A percentile compares a stretch with the other conserved stretches of the same genome.
These are phyloP conservation scores for Daphne laureola DNA, from an alignment of 441 rosid species.

Conservation along the genomic window DNA sequence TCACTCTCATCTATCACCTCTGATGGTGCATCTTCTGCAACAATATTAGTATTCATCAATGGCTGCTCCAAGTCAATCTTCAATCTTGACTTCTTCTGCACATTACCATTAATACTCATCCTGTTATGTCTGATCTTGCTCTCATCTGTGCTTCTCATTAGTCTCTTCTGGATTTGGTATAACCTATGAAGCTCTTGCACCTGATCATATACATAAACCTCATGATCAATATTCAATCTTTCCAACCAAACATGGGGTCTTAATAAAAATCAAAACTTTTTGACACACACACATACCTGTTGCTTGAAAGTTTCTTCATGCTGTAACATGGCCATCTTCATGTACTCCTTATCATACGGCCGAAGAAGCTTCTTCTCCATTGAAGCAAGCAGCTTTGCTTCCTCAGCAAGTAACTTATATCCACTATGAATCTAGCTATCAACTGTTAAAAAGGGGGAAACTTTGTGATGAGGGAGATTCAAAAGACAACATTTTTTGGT, in stretches of 20 bases:
- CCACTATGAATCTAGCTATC: conserved; percentile 3
- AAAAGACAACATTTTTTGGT: neutral
- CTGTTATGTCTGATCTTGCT: conserved; percentile 13
- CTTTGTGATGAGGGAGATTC: neutral
- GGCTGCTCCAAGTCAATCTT: conserved; percentile 35
- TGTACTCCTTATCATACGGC: conserved; percentile 75
- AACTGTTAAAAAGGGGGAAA: too few species aligned
- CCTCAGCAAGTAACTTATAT: conserved; percentile 13
- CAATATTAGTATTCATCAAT: conserved; percentile 10
- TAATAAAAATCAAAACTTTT: neutral
- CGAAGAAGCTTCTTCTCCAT: conserved; percentile 75
- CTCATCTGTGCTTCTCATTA: conserved; percentile 55
- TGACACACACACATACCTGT: conserved; percentile 41
- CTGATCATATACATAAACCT: conserved; percentile 22
- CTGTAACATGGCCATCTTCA: conserved; percentile 89
- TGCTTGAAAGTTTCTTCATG: conserved; percentile 96
- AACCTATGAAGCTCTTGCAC: conserved; percentile 88
- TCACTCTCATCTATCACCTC: conserved; percentile 65
- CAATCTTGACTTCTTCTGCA: conserved; percentile 17
- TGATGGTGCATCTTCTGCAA: conserved; percentile 17
- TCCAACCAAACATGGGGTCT: conserved; percentile 2
- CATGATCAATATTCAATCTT: conserved; percentile 3
- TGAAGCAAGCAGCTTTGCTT: conserved; percentile 12
- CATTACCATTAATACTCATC: conserved; percentile 13
- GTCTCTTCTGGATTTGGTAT: conserved; percentile 64